phyloP scores from a whole-genome alignment of 192 early-diverging fungal genomes.

The Linderina pennispora region DNA sequence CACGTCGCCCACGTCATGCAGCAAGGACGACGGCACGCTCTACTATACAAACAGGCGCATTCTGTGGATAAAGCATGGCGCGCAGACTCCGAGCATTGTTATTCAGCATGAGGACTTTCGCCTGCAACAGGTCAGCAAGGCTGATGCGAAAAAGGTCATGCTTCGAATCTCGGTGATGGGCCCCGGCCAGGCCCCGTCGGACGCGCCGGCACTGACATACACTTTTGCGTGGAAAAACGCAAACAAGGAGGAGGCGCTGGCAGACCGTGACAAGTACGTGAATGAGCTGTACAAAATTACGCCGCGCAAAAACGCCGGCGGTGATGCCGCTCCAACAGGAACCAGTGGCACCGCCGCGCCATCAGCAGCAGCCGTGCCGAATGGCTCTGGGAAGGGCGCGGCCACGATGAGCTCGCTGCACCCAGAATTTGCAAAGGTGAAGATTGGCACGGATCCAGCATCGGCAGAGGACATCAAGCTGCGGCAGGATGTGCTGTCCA shows the following conservation, averaged over 20 bases:
- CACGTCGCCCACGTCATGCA: slow-evolving; percentile 20
- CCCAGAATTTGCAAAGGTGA: slow-evolving; percentile 42
- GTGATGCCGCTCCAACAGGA: background rate
- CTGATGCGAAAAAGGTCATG: slow-evolving; percentile 47
- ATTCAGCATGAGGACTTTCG: slow-evolving; percentile 39
- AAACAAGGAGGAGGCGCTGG: slow-evolving; percentile 46
- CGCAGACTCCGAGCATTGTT: slow-evolving; percentile 38
- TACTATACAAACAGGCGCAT: slow-evolving; percentile 51
- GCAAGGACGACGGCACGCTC: slow-evolving; percentile 40
- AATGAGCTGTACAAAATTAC: slow-evolving; percentile 25
- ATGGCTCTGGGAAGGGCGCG: slow-evolving; percentile 1
- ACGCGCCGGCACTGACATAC: slow-evolving; percentile 41
- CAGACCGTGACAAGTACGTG: slow-evolving; percentile 41
- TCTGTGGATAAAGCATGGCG: slow-evolving; percentile 49
- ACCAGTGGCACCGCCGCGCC: background rate
- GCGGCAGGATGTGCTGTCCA: slow-evolving; percentile 56
- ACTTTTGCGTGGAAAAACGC: slow-evolving; percentile 37
- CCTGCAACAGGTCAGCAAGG: slow-evolving; percentile 41
- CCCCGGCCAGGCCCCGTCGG: slow-evolving; percentile 21
- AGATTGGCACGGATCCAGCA: slow-evolving; percentile 31
- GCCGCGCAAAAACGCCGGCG: slow-evolving; percentile 1
- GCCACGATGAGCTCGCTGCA: slow-evolving; percentile 9
- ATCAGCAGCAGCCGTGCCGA: background rate
- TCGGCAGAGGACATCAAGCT: slow-evolving; percentile 56
- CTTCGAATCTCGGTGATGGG: slow-evolving; percentile 42